phyloP scores from a whole-genome alignment of 2,329 filamentous ascomycete species.

The Fusarium continuum region DNA sequence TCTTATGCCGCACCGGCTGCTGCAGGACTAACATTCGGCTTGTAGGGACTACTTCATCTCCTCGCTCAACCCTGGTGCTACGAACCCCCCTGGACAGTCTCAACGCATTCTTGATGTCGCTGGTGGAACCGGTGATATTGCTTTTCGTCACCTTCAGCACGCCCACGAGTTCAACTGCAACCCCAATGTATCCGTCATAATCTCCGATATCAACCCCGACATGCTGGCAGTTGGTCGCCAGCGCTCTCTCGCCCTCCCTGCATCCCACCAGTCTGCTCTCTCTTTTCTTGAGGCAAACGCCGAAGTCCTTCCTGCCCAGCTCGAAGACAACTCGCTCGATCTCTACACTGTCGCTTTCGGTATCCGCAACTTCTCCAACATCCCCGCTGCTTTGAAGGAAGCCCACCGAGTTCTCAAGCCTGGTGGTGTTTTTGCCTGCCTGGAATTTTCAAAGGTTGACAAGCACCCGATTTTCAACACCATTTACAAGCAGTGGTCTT shows the following conservation, averaged over 20 bases:
- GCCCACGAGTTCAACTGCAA: slow-evolving; percentile 81
- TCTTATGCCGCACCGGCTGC: background rate
- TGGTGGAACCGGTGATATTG: slow-evolving; percentile 96
- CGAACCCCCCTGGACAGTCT: slow-evolving; percentile 54
- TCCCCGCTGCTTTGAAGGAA: slow-evolving; percentile 81
- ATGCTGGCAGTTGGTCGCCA: slow-evolving; percentile 92
- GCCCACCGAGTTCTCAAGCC: slow-evolving; percentile 91
- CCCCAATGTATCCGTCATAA: slow-evolving; percentile 82
- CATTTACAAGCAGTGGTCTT: slow-evolving; percentile 95
- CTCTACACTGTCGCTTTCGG: slow-evolving; percentile 98
- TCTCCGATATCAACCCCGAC: slow-evolving; percentile 94
- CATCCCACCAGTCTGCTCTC: slow-evolving; percentile 65
- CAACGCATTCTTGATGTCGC: slow-evolving; percentile 93
- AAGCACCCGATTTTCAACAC: slow-evolving; percentile 80
- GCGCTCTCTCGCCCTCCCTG: slow-evolving; percentile 69
- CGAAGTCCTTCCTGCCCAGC: slow-evolving; percentile 70
- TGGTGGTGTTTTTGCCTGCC: slow-evolving; percentile 93
- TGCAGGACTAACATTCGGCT: slow-evolving; percentile 17
- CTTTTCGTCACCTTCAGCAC: slow-evolving; percentile 93
- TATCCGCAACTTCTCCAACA: slow-evolving; percentile 96
- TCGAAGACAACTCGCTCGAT: slow-evolving; percentile 80
- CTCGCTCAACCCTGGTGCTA: slow-evolving; percentile 82
- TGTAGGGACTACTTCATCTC: slow-evolving; percentile 87
- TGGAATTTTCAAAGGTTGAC: slow-evolving; percentile 91
- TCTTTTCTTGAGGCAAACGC: slow-evolving; percentile 92